Evolutionary conservation across 2,329 filamentous ascomycete genomes (phyloP).

Genomic region (Neonectria hederae): DNA sequence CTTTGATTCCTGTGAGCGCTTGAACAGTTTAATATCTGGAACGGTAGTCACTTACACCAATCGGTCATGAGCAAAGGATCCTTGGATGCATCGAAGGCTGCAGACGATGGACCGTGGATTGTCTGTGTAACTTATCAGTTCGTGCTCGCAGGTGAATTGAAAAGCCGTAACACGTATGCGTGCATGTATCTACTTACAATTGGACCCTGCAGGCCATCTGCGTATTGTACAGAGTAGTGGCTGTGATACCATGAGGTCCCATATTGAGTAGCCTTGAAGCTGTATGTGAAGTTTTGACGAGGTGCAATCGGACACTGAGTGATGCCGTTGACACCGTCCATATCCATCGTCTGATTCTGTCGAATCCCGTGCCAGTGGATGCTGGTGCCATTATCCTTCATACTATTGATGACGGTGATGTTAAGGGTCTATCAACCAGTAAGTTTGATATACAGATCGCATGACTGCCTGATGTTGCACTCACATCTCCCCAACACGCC

Average conservation of each 20-base stretch:
- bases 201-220: constrained; percentile 33
- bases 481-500: constrained; percentile 44
- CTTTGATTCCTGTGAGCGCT: neutral
- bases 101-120: constrained; percentile 33
- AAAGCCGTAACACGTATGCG: rapidly evolving
- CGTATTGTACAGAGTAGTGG: constrained; percentile 37
- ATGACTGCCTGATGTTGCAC: neutral
- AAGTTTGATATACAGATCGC: neutral
- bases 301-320: constrained; percentile 38
- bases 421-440: constrained; percentile 23
- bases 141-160: neutral
- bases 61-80: constrained; percentile 29
- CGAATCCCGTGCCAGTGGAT: constrained; percentile 39
- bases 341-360: constrained; percentile 31
- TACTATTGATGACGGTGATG: constrained; percentile 30
- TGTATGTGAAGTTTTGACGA: constrained; percentile 28
- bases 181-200: constrained; percentile 19
- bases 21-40: neutral
- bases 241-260: constrained; percentile 40
- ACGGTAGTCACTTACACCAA: constrained; percentile 25
- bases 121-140: constrained; percentile 18
- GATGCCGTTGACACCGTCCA: constrained; percentile 39
- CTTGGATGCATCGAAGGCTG: constrained; percentile 30
- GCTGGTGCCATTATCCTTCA: constrained; percentile 31
- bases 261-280: constrained; percentile 33